Evolutionary conservation across 805 yeast genomes (phyloP).

Genomic region (Brettanomyces custersianus): DNA sequence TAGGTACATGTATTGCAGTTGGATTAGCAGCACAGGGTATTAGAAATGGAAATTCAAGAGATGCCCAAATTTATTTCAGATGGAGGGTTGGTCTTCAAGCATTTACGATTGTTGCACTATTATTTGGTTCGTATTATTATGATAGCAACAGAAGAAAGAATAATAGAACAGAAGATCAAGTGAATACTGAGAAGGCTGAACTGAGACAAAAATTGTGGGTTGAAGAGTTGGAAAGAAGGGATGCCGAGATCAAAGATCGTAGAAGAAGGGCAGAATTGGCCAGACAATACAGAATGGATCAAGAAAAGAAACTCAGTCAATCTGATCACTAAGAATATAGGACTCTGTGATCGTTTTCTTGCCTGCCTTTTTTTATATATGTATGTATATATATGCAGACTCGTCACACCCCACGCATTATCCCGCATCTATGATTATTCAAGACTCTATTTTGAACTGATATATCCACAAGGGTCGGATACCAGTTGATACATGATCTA

Average conservation of each 20-base stretch:
- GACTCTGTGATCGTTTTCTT: no score
- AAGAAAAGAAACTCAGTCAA: no score
- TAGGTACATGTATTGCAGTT: constrained; percentile 76
- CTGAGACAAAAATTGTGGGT: constrained; percentile 83
- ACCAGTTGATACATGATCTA: no score
- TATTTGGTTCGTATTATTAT: constrained; percentile 67
- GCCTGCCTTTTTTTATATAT: no score
- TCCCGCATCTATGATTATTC: no score
- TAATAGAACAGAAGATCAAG: constrained; percentile 51
- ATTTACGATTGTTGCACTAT: constrained; percentile 71
- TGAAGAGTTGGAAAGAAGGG: constrained; percentile 83
- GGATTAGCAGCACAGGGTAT: constrained; percentile 69
- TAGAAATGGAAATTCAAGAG: constrained; percentile 58
- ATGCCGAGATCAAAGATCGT: constrained; percentile 59
- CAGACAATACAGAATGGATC: constrained; percentile 27
- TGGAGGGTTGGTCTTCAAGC: constrained; percentile 87
- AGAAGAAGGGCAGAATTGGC: constrained; percentile 59
- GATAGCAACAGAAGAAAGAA: constrained; percentile 37
- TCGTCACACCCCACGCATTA: no score
- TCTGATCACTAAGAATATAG: no score
- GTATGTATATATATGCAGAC: no score
- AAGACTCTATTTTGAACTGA: no score
- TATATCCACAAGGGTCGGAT: no score
- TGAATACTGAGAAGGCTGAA: constrained; percentile 69
- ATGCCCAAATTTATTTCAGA: constrained; percentile 81